Percentiles rank a stretch among this genome's conserved stretches.
Evolutionary conservation across 371 early-diverging fungal genomes (phyloP).

Genomic region (Mortierella sp.): DNA sequence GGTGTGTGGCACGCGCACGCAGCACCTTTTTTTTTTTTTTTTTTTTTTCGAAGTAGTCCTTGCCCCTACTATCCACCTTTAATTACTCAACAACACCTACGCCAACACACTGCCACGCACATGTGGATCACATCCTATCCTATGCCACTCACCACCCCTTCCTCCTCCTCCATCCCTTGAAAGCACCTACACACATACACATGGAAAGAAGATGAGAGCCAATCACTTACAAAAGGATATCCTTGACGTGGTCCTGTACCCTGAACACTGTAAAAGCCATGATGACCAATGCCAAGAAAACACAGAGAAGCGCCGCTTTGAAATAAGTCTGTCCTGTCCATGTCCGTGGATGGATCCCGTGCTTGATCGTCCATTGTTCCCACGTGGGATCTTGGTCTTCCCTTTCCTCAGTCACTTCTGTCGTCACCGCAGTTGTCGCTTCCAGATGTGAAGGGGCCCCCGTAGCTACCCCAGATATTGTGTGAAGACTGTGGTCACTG

Average conservation of each 20-base stretch:
- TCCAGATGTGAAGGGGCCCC: not conserved
- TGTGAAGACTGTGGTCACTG: constrained; percentile 30
- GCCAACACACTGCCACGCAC: too few species aligned
- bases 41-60: not conserved
- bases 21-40: not conserved
- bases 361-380: constrained; percentile 29
- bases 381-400: constrained; percentile 2
- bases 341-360: constrained; percentile 38
- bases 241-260: constrained; percentile 55
- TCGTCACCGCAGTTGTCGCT: not conserved
- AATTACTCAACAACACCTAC: too few species aligned
- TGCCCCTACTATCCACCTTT: too few species aligned
- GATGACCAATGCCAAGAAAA: constrained; percentile 20
- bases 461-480: constrained; percentile 1
- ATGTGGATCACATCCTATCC: too few species aligned
- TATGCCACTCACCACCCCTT: too few species aligned
- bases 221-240: constrained; percentile 32
- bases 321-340: constrained; percentile 40
- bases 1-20: too few species aligned
- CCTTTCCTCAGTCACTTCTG: not conserved
- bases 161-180: too few species aligned
- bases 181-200: too few species aligned
- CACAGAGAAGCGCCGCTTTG: constrained; percentile 15
- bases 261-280: constrained; percentile 43
- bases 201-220: not conserved